phyloP scores from a whole-genome alignment of 169 alveolate species.

The Neospora caninum region DNA sequence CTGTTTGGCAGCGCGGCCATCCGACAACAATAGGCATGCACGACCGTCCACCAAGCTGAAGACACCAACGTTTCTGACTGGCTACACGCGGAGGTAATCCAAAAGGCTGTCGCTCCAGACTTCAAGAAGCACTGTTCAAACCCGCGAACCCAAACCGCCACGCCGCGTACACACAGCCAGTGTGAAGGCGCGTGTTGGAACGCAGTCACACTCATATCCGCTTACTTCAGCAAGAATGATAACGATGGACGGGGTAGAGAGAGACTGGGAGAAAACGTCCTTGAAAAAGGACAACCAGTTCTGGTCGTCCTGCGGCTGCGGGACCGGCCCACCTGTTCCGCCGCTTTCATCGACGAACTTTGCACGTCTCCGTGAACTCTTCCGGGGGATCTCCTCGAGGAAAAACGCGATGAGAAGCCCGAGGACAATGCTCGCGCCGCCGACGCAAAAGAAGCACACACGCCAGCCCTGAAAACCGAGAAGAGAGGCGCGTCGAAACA shows the following conservation, averaged over 20 bases:
- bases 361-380: constrained; percentile 49
- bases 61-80: no score
- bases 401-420: constrained; percentile 79
- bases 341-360: constrained; percentile 50
- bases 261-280: constrained; percentile 57
- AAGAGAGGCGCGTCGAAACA: not conserved
- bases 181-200: no score
- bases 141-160: no score
- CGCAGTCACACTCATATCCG: no score
- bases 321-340: constrained; percentile 56
- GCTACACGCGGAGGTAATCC: no score
- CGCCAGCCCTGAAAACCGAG: constrained; percentile 79
- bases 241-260: constrained; percentile 62
- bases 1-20: no score
- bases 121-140: no score
- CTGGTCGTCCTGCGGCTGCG: constrained; percentile 5
- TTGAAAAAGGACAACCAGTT: constrained; percentile 48
- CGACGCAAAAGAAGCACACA: constrained; percentile 82
- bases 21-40: no score
- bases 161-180: no score
- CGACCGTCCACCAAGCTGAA: no score
- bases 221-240: constrained; percentile 66
- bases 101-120: no score
- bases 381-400: constrained; percentile 82
- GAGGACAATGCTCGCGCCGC: constrained; percentile 76